Evolutionary conservation across 2,329 filamentous ascomycete genomes (phyloP), one percentile per base, ranked within the genome.

Genomic region (Clarireedia sp.): DNA sequence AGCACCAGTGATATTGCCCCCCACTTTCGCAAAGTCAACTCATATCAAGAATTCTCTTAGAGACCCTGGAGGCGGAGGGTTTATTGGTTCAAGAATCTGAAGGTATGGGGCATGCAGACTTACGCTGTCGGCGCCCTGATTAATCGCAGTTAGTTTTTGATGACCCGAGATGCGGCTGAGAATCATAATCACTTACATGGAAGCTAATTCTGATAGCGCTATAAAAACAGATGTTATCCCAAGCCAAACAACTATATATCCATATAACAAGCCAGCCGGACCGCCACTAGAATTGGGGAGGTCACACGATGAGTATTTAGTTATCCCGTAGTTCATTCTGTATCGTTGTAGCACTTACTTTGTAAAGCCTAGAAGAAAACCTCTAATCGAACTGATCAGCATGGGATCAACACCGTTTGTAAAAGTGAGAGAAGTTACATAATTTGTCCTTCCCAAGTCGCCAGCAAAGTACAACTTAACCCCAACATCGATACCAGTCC

Each of bases 1-100:
- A 77, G 1, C 79, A 76, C 78, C 77, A 80, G 60, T 79, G 76
- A 56, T 80, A 81, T 60, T 82, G 78, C 3, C 79, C 79, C 16
- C 79, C 79, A 3, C 17, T 51, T 8, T 10, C n/a, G n/a, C 5
- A 5, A 24, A 14, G 33, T 26, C 21, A 21, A 21, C 24, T 1
- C 24, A 24, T 24, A 24, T 6, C 24, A 24, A 5, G 7, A 4
- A 24, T 24, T 6, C 24, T 24, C 24, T 24, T n/a, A n/a, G n/a
- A n/a, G n/a, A 24, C 5, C 24, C 24, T 5, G 24, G 24, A 24
- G 24, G 3, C 24, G 24, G 7, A 4, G 24, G 7, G 24, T 6
- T 24, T 5, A 5, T 24, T 24, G 5, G 24, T 6, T 24, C 24
- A 4, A 24, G 24, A 24, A 6, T 24, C 5, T 24, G 24, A 24